Base-by-base conservation (phyloP, 2,329 filamentous ascomycete genomes). In the Westerdykella aurantiaca region DNA sequence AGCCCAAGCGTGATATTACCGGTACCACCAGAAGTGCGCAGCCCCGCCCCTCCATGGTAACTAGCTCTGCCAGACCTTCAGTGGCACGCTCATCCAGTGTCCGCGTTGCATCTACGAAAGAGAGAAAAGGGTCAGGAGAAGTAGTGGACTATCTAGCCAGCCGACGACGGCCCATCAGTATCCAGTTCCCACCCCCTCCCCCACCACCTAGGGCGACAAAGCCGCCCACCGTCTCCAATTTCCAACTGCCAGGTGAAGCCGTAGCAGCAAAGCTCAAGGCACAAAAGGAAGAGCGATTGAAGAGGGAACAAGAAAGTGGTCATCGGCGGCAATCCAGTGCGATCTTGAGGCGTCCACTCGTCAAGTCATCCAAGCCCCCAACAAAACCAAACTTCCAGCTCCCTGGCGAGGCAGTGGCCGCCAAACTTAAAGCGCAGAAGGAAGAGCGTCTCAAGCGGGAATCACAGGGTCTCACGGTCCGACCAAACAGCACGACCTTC, bases 201-300 rank as follows among this genome's bases (percentile, higher is more conserved):
- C 69, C 70, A 12, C 70, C 69, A 13, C 57, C 66, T 7, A 79
- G 75, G 51, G 77, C 74, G 4, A 65, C 63, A 17, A 77, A 75
- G 50, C 64, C 74, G 12, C 72, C 72, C 1, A 79, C 76, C 0
- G 69, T 61, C 40, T 58, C 75, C 6, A 73, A 64, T 3, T 79
- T 79, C 53, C 65, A 72, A 38, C 67, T 79, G 0, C 75, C 76
- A 1, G 76, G 76, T 13, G 75, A 78, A 49, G 72, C 68, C 12
- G 64, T 78, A 4, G 74, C 76, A 2, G 74, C 74, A 4, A 77
- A 73, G 50, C 58, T 77, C n/a, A 77, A 72, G 53, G 74, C 72
- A 6, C 68, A 72, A 17, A 69, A 71, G 38, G 73, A 77, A 47
- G 73, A 74, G 44, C 69, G 74, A 0, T 51, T 68, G 41, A 72